Percentiles rank a stretch among this genome's conserved stretches.
phyloP scores from a whole-genome alignment of 441 rosid species.

The Populus hybrid region DNA sequence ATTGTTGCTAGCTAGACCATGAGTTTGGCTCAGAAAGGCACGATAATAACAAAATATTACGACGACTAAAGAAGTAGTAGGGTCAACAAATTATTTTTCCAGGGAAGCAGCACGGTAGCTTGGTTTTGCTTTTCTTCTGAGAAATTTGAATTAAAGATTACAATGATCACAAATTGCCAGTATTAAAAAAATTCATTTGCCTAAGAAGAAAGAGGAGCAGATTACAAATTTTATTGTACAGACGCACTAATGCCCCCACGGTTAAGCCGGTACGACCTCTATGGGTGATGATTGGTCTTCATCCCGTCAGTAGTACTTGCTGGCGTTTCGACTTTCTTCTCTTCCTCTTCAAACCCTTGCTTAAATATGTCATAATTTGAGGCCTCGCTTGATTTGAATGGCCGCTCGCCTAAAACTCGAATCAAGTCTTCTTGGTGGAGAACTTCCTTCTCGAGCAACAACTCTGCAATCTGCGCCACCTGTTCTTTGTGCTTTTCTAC shows the following conservation, averaged over 20 bases:
- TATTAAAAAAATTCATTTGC: constrained; percentile 5
- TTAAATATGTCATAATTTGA: constrained; percentile 58
- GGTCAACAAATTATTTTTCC: no score
- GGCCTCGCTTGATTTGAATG: constrained; percentile 44
- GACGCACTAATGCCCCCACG: constrained; percentile 6
- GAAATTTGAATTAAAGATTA: not conserved
- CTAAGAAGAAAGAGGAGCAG: not conserved
- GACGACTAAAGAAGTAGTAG: no score
- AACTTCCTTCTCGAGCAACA: constrained; percentile 63
- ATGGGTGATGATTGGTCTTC: constrained; percentile 45
- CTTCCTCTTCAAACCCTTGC: constrained; percentile 44
- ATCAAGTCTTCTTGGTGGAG: constrained; percentile 65
- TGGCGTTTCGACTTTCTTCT: constrained; percentile 20
- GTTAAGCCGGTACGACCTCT: constrained; percentile 57
- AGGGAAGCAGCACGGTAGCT: not conserved
- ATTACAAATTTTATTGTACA: constrained; percentile 30
- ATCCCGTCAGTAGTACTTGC: constrained; percentile 11
- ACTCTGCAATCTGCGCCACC: constrained; percentile 55
- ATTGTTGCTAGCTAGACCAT: no score
- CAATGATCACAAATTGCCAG: constrained; percentile 12
- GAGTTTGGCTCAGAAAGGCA: no score
- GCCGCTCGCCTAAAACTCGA: constrained; percentile 51
- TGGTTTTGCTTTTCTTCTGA: not conserved
- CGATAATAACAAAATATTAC: no score
- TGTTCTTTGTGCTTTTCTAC: constrained; percentile 57